Conservation (phyloP, 352 stramenopile genomes). For the Phytophthora foliorum region DNA sequence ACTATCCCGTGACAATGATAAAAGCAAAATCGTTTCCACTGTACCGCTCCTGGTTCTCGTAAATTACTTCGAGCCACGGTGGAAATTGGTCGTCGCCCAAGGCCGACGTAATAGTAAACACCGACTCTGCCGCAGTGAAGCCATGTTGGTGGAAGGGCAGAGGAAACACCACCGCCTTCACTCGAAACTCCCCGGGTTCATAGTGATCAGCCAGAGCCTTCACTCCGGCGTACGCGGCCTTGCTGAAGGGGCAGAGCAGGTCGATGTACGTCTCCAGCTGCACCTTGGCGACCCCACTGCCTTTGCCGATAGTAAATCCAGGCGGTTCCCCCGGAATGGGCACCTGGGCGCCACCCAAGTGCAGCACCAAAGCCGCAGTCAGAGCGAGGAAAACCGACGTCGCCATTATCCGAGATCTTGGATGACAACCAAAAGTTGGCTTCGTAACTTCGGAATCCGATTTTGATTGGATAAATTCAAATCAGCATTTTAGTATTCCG, state of each 20-base stretch:
- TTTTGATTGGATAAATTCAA: constrained; percentile 16
- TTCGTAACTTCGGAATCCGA: constrained; percentile 7
- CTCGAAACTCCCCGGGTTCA: constrained; percentile 56
- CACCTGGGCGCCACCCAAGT: constrained; percentile 49
- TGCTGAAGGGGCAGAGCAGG: constrained; percentile 79
- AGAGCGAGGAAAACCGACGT: constrained; percentile 32
- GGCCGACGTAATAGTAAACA: constrained; percentile 66
- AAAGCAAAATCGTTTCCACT: background rate
- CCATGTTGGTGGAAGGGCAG: constrained; percentile 78
- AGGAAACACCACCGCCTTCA: constrained; percentile 76
- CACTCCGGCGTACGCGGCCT: constrained; percentile 68
- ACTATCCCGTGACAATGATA: background rate
- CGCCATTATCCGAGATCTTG: constrained; percentile 27
- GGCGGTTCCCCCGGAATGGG: constrained; percentile 65
- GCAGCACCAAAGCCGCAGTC: constrained; percentile 14
- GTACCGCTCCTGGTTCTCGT: constrained; percentile 78
- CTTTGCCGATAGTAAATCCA: constrained; percentile 72
- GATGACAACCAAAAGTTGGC: constrained; percentile 15
- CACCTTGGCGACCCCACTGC: constrained; percentile 54
- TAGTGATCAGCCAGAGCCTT: constrained; percentile 73
- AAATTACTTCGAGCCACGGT: constrained; percentile 73
- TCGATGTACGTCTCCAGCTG: constrained; percentile 87
- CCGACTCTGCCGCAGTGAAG: constrained; percentile 68
- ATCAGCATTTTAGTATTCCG: no score
- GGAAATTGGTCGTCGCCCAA: constrained; percentile 64